These are phyloP conservation scores for Chytriomyces confervae DNA, from an alignment of 192 early-diverging fungal species.

Conservation along the genomic window DNA sequence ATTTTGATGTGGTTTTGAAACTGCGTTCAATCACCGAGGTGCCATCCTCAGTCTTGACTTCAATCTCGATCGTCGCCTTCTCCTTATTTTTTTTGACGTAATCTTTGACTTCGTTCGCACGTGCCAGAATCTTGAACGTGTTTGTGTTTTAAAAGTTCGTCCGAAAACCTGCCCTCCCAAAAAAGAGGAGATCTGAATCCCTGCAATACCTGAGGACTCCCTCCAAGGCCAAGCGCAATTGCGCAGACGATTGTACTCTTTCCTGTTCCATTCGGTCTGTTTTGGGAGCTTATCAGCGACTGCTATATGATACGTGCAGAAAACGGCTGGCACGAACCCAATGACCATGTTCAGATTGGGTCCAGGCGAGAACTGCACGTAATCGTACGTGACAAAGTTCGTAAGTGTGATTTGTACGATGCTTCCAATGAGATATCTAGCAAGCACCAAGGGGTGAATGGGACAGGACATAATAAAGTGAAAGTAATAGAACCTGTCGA, in stretches of 20 bases:
- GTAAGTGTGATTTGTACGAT: slow-evolving; percentile 77
- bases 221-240: slow-evolving; percentile 91
- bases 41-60: slow-evolving; percentile 63
- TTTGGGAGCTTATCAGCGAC: neutral
- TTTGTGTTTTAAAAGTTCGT: neutral
- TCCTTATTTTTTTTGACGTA: slow-evolving; percentile 91
- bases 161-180: neutral
- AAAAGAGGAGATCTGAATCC: no score
- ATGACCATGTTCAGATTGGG: slow-evolving; percentile 94
- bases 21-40: slow-evolving; percentile 42
- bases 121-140: slow-evolving; percentile 68
- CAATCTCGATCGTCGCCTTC: slow-evolving; percentile 83
- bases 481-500: neutral
- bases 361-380: slow-evolving; percentile 82
- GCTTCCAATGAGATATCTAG: slow-evolving; percentile 55
- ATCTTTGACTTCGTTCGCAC: slow-evolving; percentile 88
- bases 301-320: neutral
- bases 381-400: slow-evolving; percentile 98
- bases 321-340: slow-evolving; percentile 10
- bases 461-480: neutral
- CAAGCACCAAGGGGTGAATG: neutral
- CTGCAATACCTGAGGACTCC: slow-evolving; percentile 58
- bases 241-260: slow-evolving; percentile 96
- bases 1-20: slow-evolving; percentile 64
- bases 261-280: slow-evolving; percentile 86